Percentiles rank a stretch among this genome's conserved stretches.
These are phyloP conservation scores for Cornus suecica DNA, from an alignment of 148 eudicot genomes.

Conservation along the genomic window DNA sequence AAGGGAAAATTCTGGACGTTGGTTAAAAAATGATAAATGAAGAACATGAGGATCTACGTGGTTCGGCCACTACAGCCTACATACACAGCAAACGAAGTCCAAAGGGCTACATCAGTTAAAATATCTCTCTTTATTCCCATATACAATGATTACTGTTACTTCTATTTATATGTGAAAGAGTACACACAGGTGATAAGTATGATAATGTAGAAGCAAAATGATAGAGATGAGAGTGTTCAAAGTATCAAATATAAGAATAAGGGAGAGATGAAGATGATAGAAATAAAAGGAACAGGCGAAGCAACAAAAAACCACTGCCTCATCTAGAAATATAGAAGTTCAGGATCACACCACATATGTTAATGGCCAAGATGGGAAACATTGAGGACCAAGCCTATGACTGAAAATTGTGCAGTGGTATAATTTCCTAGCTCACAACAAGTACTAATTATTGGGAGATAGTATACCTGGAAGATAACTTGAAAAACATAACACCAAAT, in stretches of 20 bases:
- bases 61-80: too few species aligned
- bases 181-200: too few species aligned
- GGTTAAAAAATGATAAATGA: too few species aligned
- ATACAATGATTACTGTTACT: too few species aligned
- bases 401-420: background rate
- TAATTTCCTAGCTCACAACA: background rate
- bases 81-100: too few species aligned
- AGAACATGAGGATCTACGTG: too few species aligned
- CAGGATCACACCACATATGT: background rate
- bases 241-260: background rate
- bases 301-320: background rate
- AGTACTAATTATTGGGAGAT: background rate
- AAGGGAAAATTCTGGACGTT: too few species aligned
- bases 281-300: background rate
- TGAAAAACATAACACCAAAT: conserved; percentile 37
- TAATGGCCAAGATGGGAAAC: background rate
- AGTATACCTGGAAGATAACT: conserved; percentile 55
- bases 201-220: background rate
- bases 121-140: too few species aligned
- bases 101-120: too few species aligned
- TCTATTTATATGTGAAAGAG: too few species aligned
- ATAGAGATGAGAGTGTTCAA: background rate
- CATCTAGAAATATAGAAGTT: background rate
- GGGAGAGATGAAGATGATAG: background rate
- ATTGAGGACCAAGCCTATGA: conserved; percentile 1